These are phyloP conservation scores for Plasmodium gallinaceum DNA, from an alignment of 169 alveolate genomes.

Conservation along the genomic window DNA sequence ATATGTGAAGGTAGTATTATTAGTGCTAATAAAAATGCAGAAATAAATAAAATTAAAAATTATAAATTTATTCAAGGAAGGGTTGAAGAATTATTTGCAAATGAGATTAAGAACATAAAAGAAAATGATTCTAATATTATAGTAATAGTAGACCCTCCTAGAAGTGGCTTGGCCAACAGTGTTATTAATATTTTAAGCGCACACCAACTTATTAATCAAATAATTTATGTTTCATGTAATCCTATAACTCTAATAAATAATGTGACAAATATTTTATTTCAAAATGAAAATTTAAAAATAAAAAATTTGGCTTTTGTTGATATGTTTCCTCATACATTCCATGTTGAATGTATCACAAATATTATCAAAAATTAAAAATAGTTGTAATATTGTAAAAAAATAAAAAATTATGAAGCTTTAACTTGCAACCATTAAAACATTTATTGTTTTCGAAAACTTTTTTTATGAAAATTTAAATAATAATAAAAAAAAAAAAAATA, in stretches of 20 bases:
- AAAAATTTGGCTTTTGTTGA: slow-evolving; percentile 73
- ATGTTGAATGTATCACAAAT: slow-evolving; percentile 70
- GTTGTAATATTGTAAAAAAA: neutral
- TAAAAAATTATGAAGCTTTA: too few species aligned
- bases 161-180: slow-evolving; percentile 65
- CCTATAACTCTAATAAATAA: slow-evolving; percentile 53
- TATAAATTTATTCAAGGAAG: slow-evolving; percentile 75
- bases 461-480: too few species aligned
- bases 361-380: slow-evolving; percentile 7
- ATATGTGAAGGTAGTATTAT: slow-evolving; percentile 72
- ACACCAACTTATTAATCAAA: slow-evolving; percentile 49
- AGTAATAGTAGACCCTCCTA: slow-evolving; percentile 77
- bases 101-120: slow-evolving; percentile 53
- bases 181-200: slow-evolving; percentile 57
- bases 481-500: neutral
- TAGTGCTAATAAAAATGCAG: slow-evolving; percentile 75
- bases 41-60: slow-evolving; percentile 65
- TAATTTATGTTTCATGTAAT: slow-evolving; percentile 76
- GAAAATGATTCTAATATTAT: slow-evolving; percentile 52
- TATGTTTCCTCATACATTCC: slow-evolving; percentile 78
- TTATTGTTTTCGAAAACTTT: too few species aligned
- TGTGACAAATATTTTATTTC: slow-evolving; percentile 64
- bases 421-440: too few species aligned
- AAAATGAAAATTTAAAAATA: slow-evolving; percentile 54
- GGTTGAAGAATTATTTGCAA: slow-evolving; percentile 68